A percentile compares a stretch with the other conserved stretches of the same genome.
phyloP scores from a whole-genome alignment of 306 rosid species.

The Rubus idaeus region DNA sequence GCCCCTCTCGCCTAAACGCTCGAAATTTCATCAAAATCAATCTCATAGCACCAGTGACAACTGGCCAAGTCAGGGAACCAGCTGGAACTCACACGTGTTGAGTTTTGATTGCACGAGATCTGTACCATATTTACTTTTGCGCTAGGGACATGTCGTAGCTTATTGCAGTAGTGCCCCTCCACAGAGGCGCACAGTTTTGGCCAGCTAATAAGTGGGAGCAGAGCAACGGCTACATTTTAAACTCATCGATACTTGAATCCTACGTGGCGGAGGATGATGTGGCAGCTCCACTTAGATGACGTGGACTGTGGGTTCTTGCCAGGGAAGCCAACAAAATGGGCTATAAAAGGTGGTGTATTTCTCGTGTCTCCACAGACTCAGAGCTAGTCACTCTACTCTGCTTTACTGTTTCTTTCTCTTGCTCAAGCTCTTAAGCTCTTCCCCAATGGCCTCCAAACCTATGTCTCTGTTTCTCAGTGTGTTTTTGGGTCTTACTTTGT shows the following conservation, averaged over 20 bases:
- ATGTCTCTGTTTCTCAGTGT: constrained; percentile 30
- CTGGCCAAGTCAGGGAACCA: constrained; percentile 49
- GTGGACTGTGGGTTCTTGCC: constrained; percentile 47
- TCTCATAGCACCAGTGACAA: constrained; percentile 42
- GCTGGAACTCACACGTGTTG: constrained; percentile 45
- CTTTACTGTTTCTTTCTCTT: background rate
- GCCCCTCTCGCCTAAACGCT: background rate
- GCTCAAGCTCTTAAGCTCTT: background rate
- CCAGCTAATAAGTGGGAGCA: constrained; percentile 52
- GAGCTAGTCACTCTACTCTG: constrained; percentile 22
- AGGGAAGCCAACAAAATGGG: constrained; percentile 39
- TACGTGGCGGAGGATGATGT: constrained; percentile 41
- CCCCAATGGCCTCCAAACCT: constrained; percentile 2
- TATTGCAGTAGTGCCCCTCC: background rate
- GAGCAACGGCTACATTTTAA: constrained; percentile 62
- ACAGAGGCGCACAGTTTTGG: constrained; percentile 40
- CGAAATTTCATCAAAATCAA: background rate
- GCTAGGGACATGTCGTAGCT: constrained; percentile 12
- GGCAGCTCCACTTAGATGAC: constrained; percentile 21
- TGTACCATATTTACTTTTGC: constrained; percentile 19
- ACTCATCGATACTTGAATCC: constrained; percentile 31
- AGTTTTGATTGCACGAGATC: background rate
- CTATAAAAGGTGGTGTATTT: constrained; percentile 39
- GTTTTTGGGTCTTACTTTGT: constrained; percentile 37
- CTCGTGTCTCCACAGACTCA: constrained; percentile 14